A percentile compares a stretch with the other conserved stretches of the same genome.
Evolutionary conservation across 352 stramenopile species (phyloP).

Genomic region (Pythium coloratum): DNA sequence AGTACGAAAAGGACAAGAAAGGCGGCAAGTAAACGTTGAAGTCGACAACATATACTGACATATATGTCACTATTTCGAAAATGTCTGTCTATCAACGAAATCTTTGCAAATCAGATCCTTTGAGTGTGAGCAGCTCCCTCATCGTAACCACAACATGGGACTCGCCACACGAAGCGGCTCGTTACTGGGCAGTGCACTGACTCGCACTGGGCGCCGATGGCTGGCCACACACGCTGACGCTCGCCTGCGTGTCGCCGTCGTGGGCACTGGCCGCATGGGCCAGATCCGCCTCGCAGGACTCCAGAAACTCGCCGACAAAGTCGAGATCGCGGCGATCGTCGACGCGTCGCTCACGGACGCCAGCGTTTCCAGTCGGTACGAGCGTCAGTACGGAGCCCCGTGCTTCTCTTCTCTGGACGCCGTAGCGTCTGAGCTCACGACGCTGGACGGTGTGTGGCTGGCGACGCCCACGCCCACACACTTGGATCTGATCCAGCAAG

Average conservation of each 20-base stretch:
- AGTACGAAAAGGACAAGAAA: conserved; percentile 82
- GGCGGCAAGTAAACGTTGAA: conserved; percentile 12
- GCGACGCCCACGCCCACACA: conserved; percentile 76
- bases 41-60: neutral
- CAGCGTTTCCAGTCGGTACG: conserved; percentile 24
- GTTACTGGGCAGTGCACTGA: neutral
- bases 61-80: conserved; percentile 6
- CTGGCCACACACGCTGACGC: neutral
- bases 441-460: conserved; percentile 68
- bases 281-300: conserved; percentile 65
- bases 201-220: neutral
- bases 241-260: conserved; percentile 55
- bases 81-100: neutral
- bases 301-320: conserved; percentile 41
- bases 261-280: conserved; percentile 77
- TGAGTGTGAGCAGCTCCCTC: neutral
- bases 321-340: conserved; percentile 64
- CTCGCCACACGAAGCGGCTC: neutral
- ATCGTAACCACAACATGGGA: neutral
- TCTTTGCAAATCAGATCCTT: neutral
- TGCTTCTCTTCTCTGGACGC: conserved; percentile 42
- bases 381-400: conserved; percentile 44
- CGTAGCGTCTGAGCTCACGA: conserved; percentile 27
- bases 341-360: conserved; percentile 39
- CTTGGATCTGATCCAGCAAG: conserved; percentile 45